These are phyloP conservation scores for Pseudomonodictys pantanalensis DNA, from an alignment of 495 filamentous ascomycete genomes.

Conservation along the genomic window DNA sequence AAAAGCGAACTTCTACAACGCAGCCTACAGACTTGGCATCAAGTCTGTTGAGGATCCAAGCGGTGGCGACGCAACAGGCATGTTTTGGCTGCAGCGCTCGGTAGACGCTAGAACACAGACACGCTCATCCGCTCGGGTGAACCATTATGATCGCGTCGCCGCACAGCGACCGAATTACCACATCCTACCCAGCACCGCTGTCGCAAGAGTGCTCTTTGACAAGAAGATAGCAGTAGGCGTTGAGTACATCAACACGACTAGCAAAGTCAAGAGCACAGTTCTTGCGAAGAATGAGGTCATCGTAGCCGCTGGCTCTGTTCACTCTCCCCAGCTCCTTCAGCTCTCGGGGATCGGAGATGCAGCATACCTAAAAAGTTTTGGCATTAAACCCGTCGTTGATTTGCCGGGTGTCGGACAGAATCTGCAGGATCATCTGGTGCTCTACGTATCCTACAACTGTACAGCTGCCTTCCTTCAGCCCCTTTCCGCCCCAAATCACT, in stretches of 20 bases:
- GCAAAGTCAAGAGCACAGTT: not conserved
- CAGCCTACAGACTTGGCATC: slow-evolving; percentile 4
- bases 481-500: not conserved
- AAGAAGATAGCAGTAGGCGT: slow-evolving; percentile 10
- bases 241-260: not conserved
- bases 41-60: slow-evolving; percentile 2
- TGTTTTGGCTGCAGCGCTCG: slow-evolving; percentile 1
- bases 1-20: slow-evolving; percentile 22
- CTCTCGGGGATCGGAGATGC: slow-evolving; percentile 19
- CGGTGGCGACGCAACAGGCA: slow-evolving; percentile 12
- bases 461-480: not conserved
- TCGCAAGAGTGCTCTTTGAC: slow-evolving; percentile 16
- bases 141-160: slow-evolving; percentile 23
- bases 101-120: slow-evolving; percentile 19
- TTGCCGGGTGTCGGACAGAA: slow-evolving; percentile 25
- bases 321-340: slow-evolving; percentile 25
- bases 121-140: slow-evolving; percentile 9
- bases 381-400: slow-evolving; percentile 13
- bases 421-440: slow-evolving; percentile 20
- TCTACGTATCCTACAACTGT: slow-evolving; percentile 8
- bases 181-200: slow-evolving; percentile 11
- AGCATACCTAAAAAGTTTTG: not conserved
- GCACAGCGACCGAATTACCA: slow-evolving; percentile 22
- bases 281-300: slow-evolving; percentile 30
- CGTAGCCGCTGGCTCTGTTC: slow-evolving; percentile 15